Conservation (phyloP, 2,329 filamentous ascomycete species). For the Escovopsis sp. region DNA sequence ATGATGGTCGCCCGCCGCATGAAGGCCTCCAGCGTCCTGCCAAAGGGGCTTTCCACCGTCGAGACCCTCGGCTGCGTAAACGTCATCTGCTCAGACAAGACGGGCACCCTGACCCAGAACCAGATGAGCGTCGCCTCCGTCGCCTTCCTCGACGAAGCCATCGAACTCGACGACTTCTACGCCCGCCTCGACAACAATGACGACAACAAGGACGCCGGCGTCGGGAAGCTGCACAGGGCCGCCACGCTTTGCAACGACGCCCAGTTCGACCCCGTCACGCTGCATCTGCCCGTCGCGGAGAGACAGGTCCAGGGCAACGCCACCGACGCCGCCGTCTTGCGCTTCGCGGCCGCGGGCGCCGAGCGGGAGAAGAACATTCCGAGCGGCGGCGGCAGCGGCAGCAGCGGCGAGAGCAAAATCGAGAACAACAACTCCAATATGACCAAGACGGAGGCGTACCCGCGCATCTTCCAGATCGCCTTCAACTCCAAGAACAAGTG, state of each 20-base stretch:
- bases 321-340: slow-evolving; percentile 27
- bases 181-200: slow-evolving; percentile 3
- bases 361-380: no score
- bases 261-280: slow-evolving; percentile 23
- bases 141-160: slow-evolving; percentile 20
- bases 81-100: slow-evolving; percentile 29
- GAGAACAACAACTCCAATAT: no score
- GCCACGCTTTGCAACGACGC: slow-evolving; percentile 28
- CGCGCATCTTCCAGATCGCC: slow-evolving; percentile 25
- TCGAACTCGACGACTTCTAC: slow-evolving; percentile 14
- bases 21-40: slow-evolving; percentile 27
- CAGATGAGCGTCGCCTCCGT: slow-evolving; percentile 28
- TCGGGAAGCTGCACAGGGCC: slow-evolving; percentile 14
- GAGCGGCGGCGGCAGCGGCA: slow-evolving; percentile 3
- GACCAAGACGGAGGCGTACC: slow-evolving; percentile 6
- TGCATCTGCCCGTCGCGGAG: slow-evolving; percentile 19
- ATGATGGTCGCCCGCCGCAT: slow-evolving; percentile 28
- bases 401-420: slow-evolving; percentile 6
- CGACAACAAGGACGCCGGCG: slow-evolving; percentile 6
- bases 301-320: slow-evolving; percentile 26
- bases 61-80: slow-evolving; percentile 30
- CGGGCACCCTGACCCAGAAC: slow-evolving; percentile 28
- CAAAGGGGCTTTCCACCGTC: slow-evolving; percentile 26
- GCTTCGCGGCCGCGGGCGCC: slow-evolving; percentile 18
- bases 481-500: slow-evolving; percentile 38